A percentile compares a stretch with the other conserved stretches of the same genome.
Evolutionary conservation across 768 basidiomycete genomes (phyloP).

Genomic region (Leccinum longicurvipes): DNA sequence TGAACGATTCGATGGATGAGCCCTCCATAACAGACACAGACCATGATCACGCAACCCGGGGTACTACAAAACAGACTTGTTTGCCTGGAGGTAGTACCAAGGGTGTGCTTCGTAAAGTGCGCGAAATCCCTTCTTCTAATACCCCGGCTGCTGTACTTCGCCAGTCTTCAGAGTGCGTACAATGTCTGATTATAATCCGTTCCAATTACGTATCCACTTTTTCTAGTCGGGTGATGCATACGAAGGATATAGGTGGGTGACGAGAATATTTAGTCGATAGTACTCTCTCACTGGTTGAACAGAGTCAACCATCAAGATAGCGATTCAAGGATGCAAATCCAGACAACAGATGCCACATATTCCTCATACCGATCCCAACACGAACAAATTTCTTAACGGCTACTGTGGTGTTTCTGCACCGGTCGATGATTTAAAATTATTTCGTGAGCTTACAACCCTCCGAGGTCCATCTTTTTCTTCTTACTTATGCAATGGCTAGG

Average conservation of each 20-base stretch:
- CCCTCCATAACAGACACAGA: background rate
- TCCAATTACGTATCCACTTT: background rate
- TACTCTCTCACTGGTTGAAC: background rate
- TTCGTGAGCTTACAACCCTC: constrained; percentile 39
- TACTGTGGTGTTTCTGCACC: constrained; percentile 73
- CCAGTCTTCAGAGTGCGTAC: background rate
- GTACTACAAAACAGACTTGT: background rate
- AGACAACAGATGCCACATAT: background rate
- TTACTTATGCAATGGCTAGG: constrained; percentile 32
- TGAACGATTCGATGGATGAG: background rate
- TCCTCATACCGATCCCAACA: constrained; percentile 54
- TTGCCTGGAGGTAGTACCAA: background rate
- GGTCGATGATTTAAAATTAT: constrained; percentile 49
- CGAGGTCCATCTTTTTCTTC: background rate
- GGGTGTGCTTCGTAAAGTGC: background rate
- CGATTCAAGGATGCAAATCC: background rate
- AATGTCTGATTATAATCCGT: too few species aligned
- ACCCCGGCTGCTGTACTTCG: too few species aligned
- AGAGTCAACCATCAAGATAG: background rate
- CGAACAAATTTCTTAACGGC: constrained; percentile 60
- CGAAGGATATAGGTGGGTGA: constrained; percentile 35
- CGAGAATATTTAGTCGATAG: too few species aligned
- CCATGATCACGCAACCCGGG: background rate
- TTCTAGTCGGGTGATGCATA: constrained; percentile 22
- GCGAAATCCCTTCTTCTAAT: too few species aligned